These are phyloP conservation scores for Amaranthus hypochondriacus DNA, from an alignment of 148 eudicot species.

Conservation along the genomic window DNA sequence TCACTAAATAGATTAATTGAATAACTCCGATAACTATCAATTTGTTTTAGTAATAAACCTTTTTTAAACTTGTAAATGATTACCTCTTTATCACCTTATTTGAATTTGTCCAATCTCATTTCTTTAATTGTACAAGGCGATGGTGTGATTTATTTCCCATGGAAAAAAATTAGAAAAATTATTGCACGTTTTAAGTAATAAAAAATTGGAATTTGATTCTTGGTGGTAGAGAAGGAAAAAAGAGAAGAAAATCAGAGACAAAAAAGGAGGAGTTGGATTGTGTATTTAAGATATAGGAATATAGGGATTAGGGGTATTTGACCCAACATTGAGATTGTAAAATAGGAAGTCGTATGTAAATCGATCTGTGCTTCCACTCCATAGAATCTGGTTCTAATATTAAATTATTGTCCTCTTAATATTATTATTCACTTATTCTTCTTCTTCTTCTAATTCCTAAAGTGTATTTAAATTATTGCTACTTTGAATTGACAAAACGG, in stretches of 20 bases:
- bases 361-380: conserved; percentile 10
- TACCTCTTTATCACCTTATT: too few relatives aligned
- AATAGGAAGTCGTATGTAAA: conserved; percentile 7
- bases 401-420: conserved; percentile 28
- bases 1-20: too few relatives aligned
- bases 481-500: conserved; percentile 11
- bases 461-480: conserved; percentile 27
- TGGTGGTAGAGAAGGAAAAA: background rate
- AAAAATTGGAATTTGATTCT: background rate
- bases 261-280: background rate
- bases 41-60: too few relatives aligned
- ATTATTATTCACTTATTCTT: conserved; percentile 9
- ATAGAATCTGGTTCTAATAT: conserved; percentile 28
- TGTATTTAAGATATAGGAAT: background rate
- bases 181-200: too few relatives aligned
- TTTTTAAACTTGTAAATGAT: too few relatives aligned
- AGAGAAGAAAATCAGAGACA: background rate
- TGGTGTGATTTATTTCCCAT: background rate
- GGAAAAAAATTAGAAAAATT: background rate
- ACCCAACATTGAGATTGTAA: conserved; percentile 10
- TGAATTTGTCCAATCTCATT: too few relatives aligned
- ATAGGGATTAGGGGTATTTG: background rate
- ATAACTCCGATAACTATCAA: too few relatives aligned
- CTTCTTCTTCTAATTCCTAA: conserved; percentile 26
- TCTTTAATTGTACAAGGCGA: too few relatives aligned